Conservation (phyloP, 345 rosid species). For the Citrus cavaleriei region DNA sequence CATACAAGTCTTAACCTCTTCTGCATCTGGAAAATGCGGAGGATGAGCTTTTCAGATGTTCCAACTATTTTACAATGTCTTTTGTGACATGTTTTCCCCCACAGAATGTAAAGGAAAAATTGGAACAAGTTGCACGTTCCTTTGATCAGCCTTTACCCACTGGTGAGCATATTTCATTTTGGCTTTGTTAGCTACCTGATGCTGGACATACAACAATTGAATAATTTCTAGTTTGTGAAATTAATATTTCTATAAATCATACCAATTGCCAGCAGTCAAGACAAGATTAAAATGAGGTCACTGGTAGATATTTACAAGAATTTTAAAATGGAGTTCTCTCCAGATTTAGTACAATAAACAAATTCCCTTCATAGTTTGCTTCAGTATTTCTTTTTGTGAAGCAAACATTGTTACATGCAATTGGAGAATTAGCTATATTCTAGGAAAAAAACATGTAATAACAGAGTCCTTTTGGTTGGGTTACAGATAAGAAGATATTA, state of each 20-base stretch:
- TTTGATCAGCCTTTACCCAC: slow-evolving; percentile 29
- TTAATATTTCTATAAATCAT: background rate
- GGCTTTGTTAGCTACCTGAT: background rate
- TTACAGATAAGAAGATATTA: background rate
- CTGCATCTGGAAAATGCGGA: background rate
- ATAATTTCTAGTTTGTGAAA: background rate
- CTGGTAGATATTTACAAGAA: background rate
- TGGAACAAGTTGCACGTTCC: slow-evolving; percentile 54
- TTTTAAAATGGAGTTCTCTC: background rate
- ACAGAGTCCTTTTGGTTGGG: background rate
- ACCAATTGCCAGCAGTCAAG: background rate
- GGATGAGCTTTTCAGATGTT: background rate
- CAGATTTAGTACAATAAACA: background rate
- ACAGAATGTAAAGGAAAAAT: slow-evolving; percentile 50
- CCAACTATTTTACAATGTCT: background rate
- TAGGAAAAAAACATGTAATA: background rate
- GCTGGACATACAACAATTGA: background rate
- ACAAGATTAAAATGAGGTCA: background rate
- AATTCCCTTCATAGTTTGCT: background rate
- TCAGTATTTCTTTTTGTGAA: background rate
- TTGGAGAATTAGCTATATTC: background rate
- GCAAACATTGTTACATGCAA: background rate
- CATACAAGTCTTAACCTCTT: background rate
- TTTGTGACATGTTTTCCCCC: background rate
- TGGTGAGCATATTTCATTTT: slow-evolving; percentile 33